Evolutionary conservation across 177 flowering plant genomes (phyloP), one percentile per base, ranked within the genome.

Genomic region (Vitis hybrid): DNA sequence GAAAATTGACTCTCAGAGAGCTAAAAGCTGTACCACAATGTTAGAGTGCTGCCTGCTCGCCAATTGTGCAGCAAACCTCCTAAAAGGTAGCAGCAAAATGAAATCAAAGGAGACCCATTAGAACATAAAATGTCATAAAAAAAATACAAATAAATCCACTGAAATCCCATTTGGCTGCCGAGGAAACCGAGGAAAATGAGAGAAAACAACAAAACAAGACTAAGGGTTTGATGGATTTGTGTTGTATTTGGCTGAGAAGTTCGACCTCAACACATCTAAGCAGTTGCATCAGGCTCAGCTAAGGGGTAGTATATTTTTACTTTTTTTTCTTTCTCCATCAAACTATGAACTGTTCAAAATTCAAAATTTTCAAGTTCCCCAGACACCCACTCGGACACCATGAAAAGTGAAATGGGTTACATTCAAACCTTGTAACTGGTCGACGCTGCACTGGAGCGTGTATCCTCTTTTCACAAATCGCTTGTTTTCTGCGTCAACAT

Each of bases 341-440:
- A 26, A 26, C 29, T 0, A 26, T 26, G 29, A 26, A 26, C 29
- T 26, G 29, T 26, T 26, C 29, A 39, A 39, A 39, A 39, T 39
- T 39, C 45, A 39, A 39, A 39, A 39, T 39, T 39, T 39, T 39
- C 45, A 39, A 39, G 45, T 39, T 39, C 45, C 45, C 0, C 29
- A 7, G 5, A 39, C 45, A 39, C 45, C 9, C 45, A 39, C 45
- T 7, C 45, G 8, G 45, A 39, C 1, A 1, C 45, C 45, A 39
- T 39, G 45, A 39, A 39, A 39, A 39, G 45, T 39, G 45, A 39
- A 39, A 39, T 7, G 45, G 45, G 45, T 7, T 39, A 1, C 8
- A 39, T 39, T 39, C 72, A 13, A 75, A 85, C 88, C 88, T 83
- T 52, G 86, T 82, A 62, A 82, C 55, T 22, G 86, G 85, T 68